These are phyloP conservation scores for Hymenoscyphus repandus DNA, from an alignment of 2,329 filamentous ascomycete species.

Conservation along the genomic window DNA sequence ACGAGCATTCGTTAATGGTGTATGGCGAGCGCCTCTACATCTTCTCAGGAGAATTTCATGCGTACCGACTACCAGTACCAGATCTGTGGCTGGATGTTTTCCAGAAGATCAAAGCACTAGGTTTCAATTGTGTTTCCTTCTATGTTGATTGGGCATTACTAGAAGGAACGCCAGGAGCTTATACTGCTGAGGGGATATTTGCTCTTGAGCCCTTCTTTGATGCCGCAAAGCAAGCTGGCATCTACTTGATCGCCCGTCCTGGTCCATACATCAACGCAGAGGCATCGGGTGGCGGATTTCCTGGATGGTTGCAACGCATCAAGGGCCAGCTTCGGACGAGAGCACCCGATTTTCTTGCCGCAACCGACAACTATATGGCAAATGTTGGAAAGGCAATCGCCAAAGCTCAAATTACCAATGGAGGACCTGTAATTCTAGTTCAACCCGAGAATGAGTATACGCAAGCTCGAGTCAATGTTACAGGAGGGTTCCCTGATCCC, in stretches of 20 bases:
- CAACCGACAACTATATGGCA: constrained; percentile 56
- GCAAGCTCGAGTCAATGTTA: constrained; percentile 39
- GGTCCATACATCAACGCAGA: constrained; percentile 71
- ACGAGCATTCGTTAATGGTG: constrained; percentile 57
- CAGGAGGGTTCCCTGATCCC: constrained; percentile 54
- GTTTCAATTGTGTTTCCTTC: constrained; percentile 75
- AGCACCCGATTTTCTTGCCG: constrained; percentile 55
- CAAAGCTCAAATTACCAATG: constrained; percentile 74
- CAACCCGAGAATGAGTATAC: constrained; percentile 83
- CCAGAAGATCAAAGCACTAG: constrained; percentile 76
- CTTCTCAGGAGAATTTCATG: constrained; percentile 60
- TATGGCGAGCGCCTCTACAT: constrained; percentile 57
- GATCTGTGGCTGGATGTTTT: constrained; percentile 67
- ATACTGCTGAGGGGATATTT: constrained; percentile 66
- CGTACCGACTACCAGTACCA: constrained; percentile 55
- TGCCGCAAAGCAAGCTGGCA: constrained; percentile 64
- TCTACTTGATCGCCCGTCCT: constrained; percentile 64
- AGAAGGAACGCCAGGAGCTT: constrained; percentile 67
- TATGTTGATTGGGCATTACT: constrained; percentile 75
- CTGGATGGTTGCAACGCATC: constrained; percentile 72
- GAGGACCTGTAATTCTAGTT: constrained; percentile 71
- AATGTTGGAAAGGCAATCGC: constrained; percentile 63
- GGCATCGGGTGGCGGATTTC: constrained; percentile 69
- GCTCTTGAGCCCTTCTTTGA: constrained; percentile 70
- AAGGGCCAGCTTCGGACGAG: constrained; percentile 59